Base-by-base conservation (phyloP, 2,329 filamentous ascomycete genomes). In the Aureobasidium sp. region DNA sequence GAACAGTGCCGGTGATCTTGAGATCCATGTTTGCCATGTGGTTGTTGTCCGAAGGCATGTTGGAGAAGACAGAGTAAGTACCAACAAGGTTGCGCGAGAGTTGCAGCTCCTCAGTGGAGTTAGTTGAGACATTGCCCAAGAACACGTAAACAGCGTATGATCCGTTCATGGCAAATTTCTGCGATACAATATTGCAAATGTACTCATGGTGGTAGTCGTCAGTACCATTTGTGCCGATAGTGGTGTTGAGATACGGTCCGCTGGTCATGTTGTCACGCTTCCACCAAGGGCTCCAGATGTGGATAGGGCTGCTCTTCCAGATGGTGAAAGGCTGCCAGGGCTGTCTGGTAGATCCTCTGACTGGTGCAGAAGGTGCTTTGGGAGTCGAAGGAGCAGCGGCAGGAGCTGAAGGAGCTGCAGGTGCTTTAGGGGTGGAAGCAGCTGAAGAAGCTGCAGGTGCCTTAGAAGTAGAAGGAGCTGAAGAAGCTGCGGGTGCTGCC, bases 91-190 rank as follows among this genome's bases (percentile, higher is more conserved):
- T 86, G 1, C 74, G 68, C 15, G 55, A 36, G 42, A 58, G 41
- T 39, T 58, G 55, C 20, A 58, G 55, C 0, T 82, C 79, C 44
- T 71, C 70, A 0, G 78, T 70, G 1, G 77, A 68, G 42, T 84
- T 75, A 3, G 69, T 66, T 0, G 80, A 62, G 26, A 68, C 75
- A 2, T 78, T 70, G 0, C 86, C 88, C 1, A 91, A 70, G 73
- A 91, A 92, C 63, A 92, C 76, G 69, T 87, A 83, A 23, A 93
- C 77, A 60, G 78, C 79, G 68, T 87, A 90, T 0, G 86, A 84
- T 1, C 80, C 82, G 12, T 81, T 77, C 9, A 88, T 72, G 2
- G 84, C 83, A 62, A 83, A 81, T 64, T 85, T 87, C 60, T 80
- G 77, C 26, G 86, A 83, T 17, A 78, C 76, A 48, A 92, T 80